These are phyloP conservation scores for Ascoidea rubescens DNA, from an alignment of 805 yeast genomes.

Conservation along the genomic window DNA sequence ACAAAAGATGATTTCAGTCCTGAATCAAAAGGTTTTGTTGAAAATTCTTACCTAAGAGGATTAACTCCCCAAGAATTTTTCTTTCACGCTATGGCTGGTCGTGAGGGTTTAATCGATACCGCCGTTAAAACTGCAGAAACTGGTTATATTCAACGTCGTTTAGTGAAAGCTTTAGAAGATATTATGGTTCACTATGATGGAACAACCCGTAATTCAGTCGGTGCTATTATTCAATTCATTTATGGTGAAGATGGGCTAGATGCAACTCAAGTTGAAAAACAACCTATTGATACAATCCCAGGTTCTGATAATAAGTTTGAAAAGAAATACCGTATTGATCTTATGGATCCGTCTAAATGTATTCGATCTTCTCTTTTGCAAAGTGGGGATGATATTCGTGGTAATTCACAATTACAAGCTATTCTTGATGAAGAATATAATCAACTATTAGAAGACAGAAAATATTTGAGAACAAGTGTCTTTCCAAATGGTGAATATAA, in stretches of 20 bases:
- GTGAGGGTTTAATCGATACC: conserved; percentile 99
- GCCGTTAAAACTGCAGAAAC: conserved; percentile 99
- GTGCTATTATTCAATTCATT: conserved; percentile 89
- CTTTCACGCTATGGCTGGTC: conserved; percentile 99
- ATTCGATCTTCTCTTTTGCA: conserved; percentile 67
- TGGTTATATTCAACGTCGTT: conserved; percentile 96
- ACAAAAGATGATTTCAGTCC: conserved; percentile 98
- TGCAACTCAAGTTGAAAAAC: conserved; percentile 96
- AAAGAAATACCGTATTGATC: conserved; percentile 72
- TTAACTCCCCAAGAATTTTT: conserved; percentile 97
- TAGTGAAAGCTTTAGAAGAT: conserved; percentile 92
- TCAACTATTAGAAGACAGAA: conserved; percentile 68
- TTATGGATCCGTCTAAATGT: conserved; percentile 53
- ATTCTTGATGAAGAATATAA: conserved; percentile 72
- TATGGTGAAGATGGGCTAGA: conserved; percentile 99
- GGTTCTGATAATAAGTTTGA: conserved; percentile 81
- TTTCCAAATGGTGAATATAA: conserved; percentile 89
- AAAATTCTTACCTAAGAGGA: conserved; percentile 93
- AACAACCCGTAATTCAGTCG: conserved; percentile 93
- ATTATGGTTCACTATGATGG: conserved; percentile 98
- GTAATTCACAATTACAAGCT: conserved; percentile 75
- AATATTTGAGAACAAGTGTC: conserved; percentile 55
- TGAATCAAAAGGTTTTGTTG: conserved; percentile 95
- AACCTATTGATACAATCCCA: conserved; percentile 88
- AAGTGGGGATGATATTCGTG: conserved; percentile 80